A percentile compares a stretch with the other conserved stretches of the same genome.
Evolutionary conservation across 2,329 filamentous ascomycete species (phyloP).

Genomic region (Penicillium olsonii): DNA sequence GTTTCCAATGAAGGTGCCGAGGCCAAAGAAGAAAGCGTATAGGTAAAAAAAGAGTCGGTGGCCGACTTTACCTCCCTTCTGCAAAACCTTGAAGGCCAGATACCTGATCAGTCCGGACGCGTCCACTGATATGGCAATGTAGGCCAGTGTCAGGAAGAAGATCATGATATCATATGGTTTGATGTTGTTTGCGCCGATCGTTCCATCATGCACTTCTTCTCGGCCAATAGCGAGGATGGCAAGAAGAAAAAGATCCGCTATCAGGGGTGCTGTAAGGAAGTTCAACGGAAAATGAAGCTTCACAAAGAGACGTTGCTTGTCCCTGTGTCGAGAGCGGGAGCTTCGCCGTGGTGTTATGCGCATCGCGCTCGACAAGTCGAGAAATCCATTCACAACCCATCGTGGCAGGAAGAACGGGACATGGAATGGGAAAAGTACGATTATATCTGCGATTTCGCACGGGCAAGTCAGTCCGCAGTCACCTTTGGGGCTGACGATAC

Average conservation of each 20-base stretch:
- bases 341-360: slow-evolving; percentile 56
- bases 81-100: slow-evolving; percentile 69
- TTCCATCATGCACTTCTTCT: slow-evolving; percentile 68
- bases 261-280: slow-evolving; percentile 69
- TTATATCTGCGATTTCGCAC: slow-evolving; percentile 55
- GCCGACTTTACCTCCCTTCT: slow-evolving; percentile 67
- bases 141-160: slow-evolving; percentile 73
- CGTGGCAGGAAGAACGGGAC: slow-evolving; percentile 64
- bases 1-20: slow-evolving; percentile 71
- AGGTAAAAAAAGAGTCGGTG: slow-evolving; percentile 71
- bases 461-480: slow-evolving; percentile 4
- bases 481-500: slow-evolving; percentile 32
- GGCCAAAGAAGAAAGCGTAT: slow-evolving; percentile 69
- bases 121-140: slow-evolving; percentile 76
- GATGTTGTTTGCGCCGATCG: slow-evolving; percentile 66
- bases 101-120: slow-evolving; percentile 72
- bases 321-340: slow-evolving; percentile 21
- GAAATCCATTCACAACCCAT: slow-evolving; percentile 47
- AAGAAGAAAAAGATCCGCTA: slow-evolving; percentile 70
- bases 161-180: slow-evolving; percentile 71
- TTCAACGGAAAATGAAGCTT: slow-evolving; percentile 65
- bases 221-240: slow-evolving; percentile 68
- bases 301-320: slow-evolving; percentile 46
- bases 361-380: slow-evolving; percentile 46
- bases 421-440: slow-evolving; percentile 69